Evolutionary conservation across 108 stramenopile genomes (phyloP), one percentile per base, ranked within the genome.

Genomic region (Fistulifera pelliculosa): DNA sequence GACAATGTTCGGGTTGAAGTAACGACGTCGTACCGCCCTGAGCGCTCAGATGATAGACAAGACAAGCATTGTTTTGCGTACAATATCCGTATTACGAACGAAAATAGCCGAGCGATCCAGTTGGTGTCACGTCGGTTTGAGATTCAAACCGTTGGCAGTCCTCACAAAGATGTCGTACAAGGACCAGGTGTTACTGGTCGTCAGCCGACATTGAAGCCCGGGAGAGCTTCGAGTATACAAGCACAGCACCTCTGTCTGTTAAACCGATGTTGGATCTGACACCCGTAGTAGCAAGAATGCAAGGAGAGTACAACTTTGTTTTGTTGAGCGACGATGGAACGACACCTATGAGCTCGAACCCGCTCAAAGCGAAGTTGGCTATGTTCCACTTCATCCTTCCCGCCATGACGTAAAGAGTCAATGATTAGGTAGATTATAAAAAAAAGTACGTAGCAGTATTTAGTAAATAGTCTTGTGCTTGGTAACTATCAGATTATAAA

Each of bases 81-180:
- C 90, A 87, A 87, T 55, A 81, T 95, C 26, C 85, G 88, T 43
- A 91, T 95, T 74, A 93, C 89, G n/a, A 95, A 95, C 61, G 83
- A 87, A 41, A 73, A 71, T 49, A 61, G 69, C 26, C 67, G 71
- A 41, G 58, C 71, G 15, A 87, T 95, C 41, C 89, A 93, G 59
- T 59, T 95, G 22, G 85, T 90, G n/a, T 83, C 83, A 16, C 73
- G 94, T 44, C 71, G 81, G 27, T 95, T 93, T 65, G 90, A 95
- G 63, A 93, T 95, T 59, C 87, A 93, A 60, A 88, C 84, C 8
- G 67, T 92, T 52, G 85, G 88, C 4, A 75, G 74, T 47, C 62
- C 58, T 38, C 81, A 68, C 62, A 94, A 87, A 64, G 90, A 93
- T 60, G 85, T 93, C 27, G 87, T 93, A 13, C 83, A 91, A 62